A percentile compares a stretch with the other conserved stretches of the same genome.
phyloP scores from a whole-genome alignment of 768 basidiomycete genomes.

The Rossbeevera mucosa region DNA sequence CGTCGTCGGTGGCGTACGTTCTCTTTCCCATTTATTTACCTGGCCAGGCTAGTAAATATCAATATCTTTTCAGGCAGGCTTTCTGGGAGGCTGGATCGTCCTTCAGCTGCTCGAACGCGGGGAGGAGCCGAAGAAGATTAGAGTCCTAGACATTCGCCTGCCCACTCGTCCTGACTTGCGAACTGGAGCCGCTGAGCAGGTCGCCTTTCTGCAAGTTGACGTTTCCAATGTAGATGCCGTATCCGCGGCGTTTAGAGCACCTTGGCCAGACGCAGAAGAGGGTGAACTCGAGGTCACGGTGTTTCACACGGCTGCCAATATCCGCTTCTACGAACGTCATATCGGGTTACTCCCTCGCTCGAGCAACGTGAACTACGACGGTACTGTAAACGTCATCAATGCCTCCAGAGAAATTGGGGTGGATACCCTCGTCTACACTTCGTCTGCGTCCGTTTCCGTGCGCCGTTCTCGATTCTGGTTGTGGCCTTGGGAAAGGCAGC shows the following conservation, averaged over 20 bases:
- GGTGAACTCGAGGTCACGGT: constrained; percentile 46
- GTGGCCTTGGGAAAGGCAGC: constrained; percentile 71
- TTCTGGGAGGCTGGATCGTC: constrained; percentile 76
- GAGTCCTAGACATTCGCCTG: constrained; percentile 62
- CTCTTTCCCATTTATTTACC: background rate
- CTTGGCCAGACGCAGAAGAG: constrained; percentile 47
- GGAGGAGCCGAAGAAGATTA: constrained; percentile 60
- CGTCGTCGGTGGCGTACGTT: constrained; percentile 66
- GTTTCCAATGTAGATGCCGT: constrained; percentile 52
- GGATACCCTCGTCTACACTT: constrained; percentile 61
- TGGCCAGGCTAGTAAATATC: no score
- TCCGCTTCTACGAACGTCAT: constrained; percentile 72
- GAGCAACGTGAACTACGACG: constrained; percentile 57
- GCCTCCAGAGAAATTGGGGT: constrained; percentile 55
- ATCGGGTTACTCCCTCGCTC: constrained; percentile 48
- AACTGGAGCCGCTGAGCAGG: constrained; percentile 46
- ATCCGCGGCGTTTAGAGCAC: constrained; percentile 54
- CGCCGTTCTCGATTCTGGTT: constrained; percentile 57
- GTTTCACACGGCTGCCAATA: constrained; percentile 74
- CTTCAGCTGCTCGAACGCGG: constrained; percentile 64
- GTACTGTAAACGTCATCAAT: constrained; percentile 63
- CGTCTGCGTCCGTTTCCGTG: constrained; percentile 63
- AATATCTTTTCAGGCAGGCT: constrained; percentile 50
- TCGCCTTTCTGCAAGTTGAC: constrained; percentile 58
- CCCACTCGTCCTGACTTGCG: constrained; percentile 56